Conservation (phyloP, 2,329 filamentous ascomycete species). For the Fusarium poae region DNA sequence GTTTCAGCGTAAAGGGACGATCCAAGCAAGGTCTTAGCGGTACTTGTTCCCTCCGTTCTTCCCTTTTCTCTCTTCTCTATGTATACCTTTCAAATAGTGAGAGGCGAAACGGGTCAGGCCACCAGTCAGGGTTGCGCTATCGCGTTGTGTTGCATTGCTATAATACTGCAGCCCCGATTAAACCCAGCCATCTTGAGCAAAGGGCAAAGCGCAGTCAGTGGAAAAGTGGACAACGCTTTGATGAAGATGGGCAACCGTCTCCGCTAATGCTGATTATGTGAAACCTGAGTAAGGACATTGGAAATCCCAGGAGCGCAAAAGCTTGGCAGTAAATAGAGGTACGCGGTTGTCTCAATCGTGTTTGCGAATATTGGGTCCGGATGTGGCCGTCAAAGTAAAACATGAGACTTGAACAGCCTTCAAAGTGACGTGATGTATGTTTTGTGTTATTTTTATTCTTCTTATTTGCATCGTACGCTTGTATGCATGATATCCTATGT, state of each 20-base stretch:
- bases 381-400: slow-evolving; percentile 23
- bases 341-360: slow-evolving; percentile 18
- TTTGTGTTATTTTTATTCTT: slow-evolving; percentile 21
- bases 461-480: background rate
- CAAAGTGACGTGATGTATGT: slow-evolving; percentile 21
- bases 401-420: slow-evolving; percentile 12
- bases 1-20: slow-evolving; percentile 24
- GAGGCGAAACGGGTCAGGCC: slow-evolving; percentile 5
- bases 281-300: slow-evolving; percentile 21
- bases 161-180: slow-evolving; percentile 19
- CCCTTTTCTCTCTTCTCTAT: slow-evolving; percentile 2
- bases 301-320: background rate
- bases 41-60: slow-evolving; percentile 6
- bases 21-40: slow-evolving; percentile 12
- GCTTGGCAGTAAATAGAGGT: slow-evolving; percentile 13
- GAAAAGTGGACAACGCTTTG: slow-evolving; percentile 24
- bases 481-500: background rate
- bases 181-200: slow-evolving; percentile 3
- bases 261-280: slow-evolving; percentile 32
- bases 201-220: background rate
- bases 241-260: slow-evolving; percentile 28
- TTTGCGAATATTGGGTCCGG: slow-evolving; percentile 29
- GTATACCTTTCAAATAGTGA: background rate
- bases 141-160: slow-evolving; percentile 25
- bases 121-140: background rate